These are phyloP conservation scores for Fraxinus americana DNA, from an alignment of 257 asterid species.

Conservation along the genomic window DNA sequence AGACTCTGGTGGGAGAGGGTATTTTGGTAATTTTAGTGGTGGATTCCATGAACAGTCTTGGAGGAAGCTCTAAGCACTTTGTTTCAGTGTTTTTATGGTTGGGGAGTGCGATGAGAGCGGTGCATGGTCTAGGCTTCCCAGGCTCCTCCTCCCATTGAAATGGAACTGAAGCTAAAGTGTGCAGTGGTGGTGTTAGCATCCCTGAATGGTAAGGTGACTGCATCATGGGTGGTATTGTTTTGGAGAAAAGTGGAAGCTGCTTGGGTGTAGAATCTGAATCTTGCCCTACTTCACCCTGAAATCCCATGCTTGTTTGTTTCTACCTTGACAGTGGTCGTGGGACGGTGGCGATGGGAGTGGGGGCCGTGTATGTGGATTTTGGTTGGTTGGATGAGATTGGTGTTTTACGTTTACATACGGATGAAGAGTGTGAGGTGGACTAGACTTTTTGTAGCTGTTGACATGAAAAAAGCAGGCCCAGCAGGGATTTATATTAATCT, in stretches of 20 bases:
- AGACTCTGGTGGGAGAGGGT: conserved; percentile 64
- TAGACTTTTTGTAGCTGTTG: not conserved
- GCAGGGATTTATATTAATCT: not conserved
- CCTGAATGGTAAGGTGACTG: conserved; percentile 58
- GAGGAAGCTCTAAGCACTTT: conserved; percentile 63
- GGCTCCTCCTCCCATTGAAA: conserved; percentile 85
- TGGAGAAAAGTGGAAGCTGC: conserved; percentile 43
- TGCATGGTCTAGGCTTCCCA: conserved; percentile 70
- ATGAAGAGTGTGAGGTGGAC: not conserved
- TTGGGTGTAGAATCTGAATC: conserved; percentile 33
- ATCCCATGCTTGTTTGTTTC: conserved; percentile 34
- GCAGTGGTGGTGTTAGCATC: conserved; percentile 57
- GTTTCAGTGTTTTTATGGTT: conserved; percentile 24
- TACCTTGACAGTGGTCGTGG: not conserved
- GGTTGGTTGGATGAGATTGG: not conserved
- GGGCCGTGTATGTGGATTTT: not conserved
- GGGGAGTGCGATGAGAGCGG: conserved; percentile 31
- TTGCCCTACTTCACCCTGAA: conserved; percentile 14
- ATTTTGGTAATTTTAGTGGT: conserved; percentile 32
- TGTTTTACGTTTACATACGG: not conserved
- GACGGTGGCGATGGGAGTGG: not conserved
- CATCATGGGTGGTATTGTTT: conserved; percentile 16
- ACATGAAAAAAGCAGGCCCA: not conserved
- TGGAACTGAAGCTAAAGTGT: conserved; percentile 59
- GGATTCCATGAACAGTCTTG: conserved; percentile 36